A percentile compares a stretch with the other conserved stretches of the same genome.
phyloP scores from a whole-genome alignment of 805 yeast genomes.

The Metschnikowia henanensis region DNA sequence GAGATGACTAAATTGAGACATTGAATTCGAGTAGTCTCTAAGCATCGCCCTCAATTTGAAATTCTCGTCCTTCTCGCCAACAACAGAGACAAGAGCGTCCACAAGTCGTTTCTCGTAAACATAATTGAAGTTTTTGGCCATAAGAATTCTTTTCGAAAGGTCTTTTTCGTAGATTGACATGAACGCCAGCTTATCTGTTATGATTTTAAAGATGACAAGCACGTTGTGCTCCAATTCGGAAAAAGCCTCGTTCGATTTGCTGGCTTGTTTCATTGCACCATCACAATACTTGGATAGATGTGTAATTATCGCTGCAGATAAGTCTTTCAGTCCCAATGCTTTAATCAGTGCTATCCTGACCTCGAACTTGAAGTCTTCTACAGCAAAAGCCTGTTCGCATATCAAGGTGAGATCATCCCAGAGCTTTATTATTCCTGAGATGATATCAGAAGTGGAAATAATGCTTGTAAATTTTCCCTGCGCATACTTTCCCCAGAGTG shows the following conservation, averaged over 20 bases:
- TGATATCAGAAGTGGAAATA: conserved; percentile 2
- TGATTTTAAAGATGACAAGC: conserved; percentile 30
- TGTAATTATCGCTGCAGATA: conserved; percentile 18
- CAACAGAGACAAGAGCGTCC: conserved; percentile 23
- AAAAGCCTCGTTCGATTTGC: conserved; percentile 14
- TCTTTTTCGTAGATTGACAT: conserved; percentile 31
- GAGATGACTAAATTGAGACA: conserved; percentile 15
- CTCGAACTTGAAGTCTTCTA: conserved; percentile 30
- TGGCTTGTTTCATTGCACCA: conserved; percentile 23
- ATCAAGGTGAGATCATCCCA: conserved; percentile 16
- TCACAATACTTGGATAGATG: conserved; percentile 36
- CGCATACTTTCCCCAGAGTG: conserved; percentile 27
- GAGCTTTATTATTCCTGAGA: conserved; percentile 16
- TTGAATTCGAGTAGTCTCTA: conserved; percentile 29
- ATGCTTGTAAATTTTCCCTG: background rate
- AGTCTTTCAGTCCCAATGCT: conserved; percentile 13
- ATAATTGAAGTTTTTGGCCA: conserved; percentile 22
- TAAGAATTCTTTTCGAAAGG: conserved; percentile 37
- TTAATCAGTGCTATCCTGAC: conserved; percentile 30
- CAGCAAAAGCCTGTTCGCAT: conserved; percentile 4
- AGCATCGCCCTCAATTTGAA: conserved; percentile 33
- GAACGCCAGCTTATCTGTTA: conserved; percentile 36
- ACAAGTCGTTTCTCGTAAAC: conserved; percentile 25
- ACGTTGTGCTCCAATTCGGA: conserved; percentile 21
- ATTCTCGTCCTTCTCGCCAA: conserved; percentile 35